A percentile compares a stretch with the other conserved stretches of the same genome.
These are phyloP conservation scores for Vigna hirtella DNA, from an alignment of 306 rosid species.

Conservation along the genomic window DNA sequence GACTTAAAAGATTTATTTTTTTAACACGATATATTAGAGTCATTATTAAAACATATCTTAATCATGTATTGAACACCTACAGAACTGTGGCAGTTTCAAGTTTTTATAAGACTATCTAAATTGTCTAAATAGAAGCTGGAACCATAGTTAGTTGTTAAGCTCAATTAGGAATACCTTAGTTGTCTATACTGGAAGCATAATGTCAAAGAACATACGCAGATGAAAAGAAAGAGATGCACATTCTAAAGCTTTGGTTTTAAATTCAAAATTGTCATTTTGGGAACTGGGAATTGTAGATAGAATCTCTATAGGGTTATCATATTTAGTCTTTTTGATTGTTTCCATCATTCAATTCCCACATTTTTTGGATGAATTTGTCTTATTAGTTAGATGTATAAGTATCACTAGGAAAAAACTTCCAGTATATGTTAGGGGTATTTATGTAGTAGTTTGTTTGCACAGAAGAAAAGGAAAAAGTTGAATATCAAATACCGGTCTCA, in stretches of 20 bases:
- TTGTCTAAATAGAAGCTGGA: not conserved
- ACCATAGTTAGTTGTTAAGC: not conserved
- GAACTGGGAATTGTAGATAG: not conserved
- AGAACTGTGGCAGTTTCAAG: slow-evolving; percentile 3
- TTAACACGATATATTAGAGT: too few species aligned
- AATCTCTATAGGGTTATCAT: not conserved
- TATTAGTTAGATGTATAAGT: not conserved
- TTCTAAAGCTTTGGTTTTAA: slow-evolving; percentile 1
- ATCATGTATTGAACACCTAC: not conserved
- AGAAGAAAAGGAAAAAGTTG: slow-evolving; percentile 13
- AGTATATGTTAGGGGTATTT: not conserved
- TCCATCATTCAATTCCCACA: not conserved
- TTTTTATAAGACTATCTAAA: not conserved
- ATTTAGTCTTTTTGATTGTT: not conserved
- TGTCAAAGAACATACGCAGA: not conserved
- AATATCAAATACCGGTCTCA: slow-evolving; percentile 3
- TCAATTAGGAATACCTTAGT: not conserved
- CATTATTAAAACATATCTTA: too few species aligned
- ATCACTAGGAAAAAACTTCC: not conserved
- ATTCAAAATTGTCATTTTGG: not conserved
- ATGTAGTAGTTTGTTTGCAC: slow-evolving; percentile 4
- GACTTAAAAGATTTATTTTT: too few species aligned
- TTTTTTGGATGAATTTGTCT: slow-evolving; percentile 1
- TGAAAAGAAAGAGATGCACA: not conserved
- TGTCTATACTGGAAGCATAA: too few species aligned